phyloP scores from a whole-genome alignment of 306 rosid genomes.

The Albizia julibrissin region DNA sequence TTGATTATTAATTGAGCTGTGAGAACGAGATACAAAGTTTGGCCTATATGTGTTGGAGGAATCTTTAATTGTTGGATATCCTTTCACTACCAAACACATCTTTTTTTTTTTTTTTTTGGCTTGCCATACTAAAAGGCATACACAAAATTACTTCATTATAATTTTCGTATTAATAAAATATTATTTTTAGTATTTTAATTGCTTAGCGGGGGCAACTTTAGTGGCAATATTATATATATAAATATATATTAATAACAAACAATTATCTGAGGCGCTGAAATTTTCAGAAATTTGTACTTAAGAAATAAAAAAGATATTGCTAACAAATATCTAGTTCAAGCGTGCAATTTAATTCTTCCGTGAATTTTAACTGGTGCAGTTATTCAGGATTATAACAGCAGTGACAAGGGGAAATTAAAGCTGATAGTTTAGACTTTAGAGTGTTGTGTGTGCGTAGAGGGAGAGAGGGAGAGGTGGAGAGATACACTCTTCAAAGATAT shows the following conservation, averaged over 20 bases:
- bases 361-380: background rate
- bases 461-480: background rate
- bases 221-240: background rate
- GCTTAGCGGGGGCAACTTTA: background rate
- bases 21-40: conserved; percentile 19
- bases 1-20: background rate
- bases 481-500: background rate
- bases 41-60: conserved; percentile 33
- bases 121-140: background rate
- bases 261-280: background rate
- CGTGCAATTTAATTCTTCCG: background rate
- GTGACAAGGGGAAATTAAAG: no score
- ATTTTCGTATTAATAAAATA: background rate
- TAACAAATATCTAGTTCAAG: no score
- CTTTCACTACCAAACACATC: conserved; percentile 40
- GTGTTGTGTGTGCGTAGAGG: no score
- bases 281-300: background rate
- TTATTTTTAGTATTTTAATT: background rate
- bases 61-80: conserved; percentile 59
- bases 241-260: no score
- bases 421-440: no score
- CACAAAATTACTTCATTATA: background rate
- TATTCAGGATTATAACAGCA: no score
- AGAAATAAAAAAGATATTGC: background rate
- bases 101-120: background rate